Evolutionary conservation across 176 grass and related monocot genomes (phyloP).

Genomic region (Triticum turgidum): DNA sequence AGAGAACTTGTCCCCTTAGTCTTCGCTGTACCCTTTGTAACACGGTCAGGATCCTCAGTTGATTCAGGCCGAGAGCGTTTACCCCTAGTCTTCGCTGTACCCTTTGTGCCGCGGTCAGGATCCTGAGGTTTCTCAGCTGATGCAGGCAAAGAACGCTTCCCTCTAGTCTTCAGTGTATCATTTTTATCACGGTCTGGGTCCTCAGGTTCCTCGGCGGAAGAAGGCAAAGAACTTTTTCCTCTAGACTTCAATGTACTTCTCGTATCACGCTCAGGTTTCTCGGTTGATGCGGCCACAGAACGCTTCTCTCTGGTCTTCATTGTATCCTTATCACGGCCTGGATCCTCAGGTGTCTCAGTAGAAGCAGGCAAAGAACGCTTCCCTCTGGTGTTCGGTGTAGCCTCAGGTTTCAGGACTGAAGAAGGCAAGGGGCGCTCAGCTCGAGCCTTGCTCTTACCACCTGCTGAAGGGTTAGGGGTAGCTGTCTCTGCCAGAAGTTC

Average conservation of each 20-base stretch:
- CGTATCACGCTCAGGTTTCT: neutral
- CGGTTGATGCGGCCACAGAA: neutral
- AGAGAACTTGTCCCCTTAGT: slow-evolving; percentile 1
- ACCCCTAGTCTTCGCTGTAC: slow-evolving; percentile 6
- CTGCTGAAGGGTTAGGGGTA: slow-evolving; percentile 8
- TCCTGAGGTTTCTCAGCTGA: neutral
- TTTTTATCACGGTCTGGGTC: neutral
- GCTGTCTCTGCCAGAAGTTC: slow-evolving; percentile 47
- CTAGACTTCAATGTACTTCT: neutral
- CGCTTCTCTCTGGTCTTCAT: neutral
- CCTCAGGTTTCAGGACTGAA: neutral
- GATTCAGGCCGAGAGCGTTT: slow-evolving; percentile 9
- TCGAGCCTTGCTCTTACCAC: slow-evolving; percentile 40
- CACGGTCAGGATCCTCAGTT: slow-evolving; percentile 12
- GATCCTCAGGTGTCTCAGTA: neutral
- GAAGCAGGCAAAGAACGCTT: slow-evolving; percentile 7
- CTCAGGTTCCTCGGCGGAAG: neutral
- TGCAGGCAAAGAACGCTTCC: slow-evolving; percentile 9
- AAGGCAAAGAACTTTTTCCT: neutral
- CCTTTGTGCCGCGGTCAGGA: neutral
- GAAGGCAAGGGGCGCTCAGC: slow-evolving; percentile 8
- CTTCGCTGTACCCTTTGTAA: neutral
- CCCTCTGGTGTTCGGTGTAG: slow-evolving; percentile 10
- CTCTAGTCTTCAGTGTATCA: slow-evolving; percentile 4
- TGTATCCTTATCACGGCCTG: neutral